Evolutionary conservation across 2,329 filamentous ascomycete genomes (phyloP), one percentile per base, ranked within the genome.

Genomic region (Curvularia spicifera): DNA sequence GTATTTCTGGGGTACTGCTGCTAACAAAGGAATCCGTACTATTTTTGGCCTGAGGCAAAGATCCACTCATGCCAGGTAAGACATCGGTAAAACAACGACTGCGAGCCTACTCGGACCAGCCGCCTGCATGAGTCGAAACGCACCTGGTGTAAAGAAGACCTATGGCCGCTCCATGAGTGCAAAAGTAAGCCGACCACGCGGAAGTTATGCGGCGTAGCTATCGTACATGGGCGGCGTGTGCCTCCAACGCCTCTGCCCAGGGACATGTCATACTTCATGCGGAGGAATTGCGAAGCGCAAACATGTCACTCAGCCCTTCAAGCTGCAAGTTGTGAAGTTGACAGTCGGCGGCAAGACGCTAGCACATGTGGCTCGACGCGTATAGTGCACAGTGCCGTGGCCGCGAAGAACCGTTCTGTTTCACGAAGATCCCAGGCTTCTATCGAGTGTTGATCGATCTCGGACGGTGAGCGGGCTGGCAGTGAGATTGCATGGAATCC

Each of bases 1-100:
- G 69, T 65, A 60, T 69, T 68, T 70, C 63, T 69, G 66, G 69
- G 66, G 69, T 68, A 69, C 60, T 57, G 65, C 53, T 56, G 53
- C 67, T 65, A 50, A 57, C 54, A 59, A 57, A 28, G 62, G 61
- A 28, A 63, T 51, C 47, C 44, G 64, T 67, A 59, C 71, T 76
- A 75, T 76, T 74, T 75, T 69, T 54, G 67, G 71, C 54, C 45
- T 50, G 61, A 54, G 54, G 57, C 56, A 44, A 61, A 57, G 49
- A 50, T 53, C 51, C 56, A 54, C 49, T 53, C 63, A 26, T 51
- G 66, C 61, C 58, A 57, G 57, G 56, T 51, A 64, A 64, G 49
- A 61, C 51, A 48, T 53, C 55, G 58, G 51, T 51, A 55, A 51
- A 53, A 48, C 43, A 50, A 59, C 56, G 37, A 56, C 39, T 57